Base-by-base conservation (phyloP, 345 rosid species). In the Gossypium thurberi region DNA sequence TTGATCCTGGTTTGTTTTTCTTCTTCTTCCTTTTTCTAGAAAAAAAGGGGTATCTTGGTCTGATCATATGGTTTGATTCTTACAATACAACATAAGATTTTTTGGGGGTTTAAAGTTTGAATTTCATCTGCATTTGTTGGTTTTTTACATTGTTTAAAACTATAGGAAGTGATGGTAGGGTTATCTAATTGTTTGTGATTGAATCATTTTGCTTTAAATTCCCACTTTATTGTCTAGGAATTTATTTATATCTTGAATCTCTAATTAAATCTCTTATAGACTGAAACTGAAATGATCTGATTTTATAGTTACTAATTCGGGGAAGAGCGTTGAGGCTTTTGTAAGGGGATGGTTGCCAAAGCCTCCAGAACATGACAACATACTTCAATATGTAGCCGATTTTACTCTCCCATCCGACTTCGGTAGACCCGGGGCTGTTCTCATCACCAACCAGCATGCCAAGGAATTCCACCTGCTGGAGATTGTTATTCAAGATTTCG, bases 391-490 rank as follows among this genome's bases (percentile, higher is more conserved):
- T 76, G 85, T 85, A 52, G 95, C 97, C 10, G 85, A 86, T 60
- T 86, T 94, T 67, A 80, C 76, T 0, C 86, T 94, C 53, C 91
- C 95, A 0, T 62, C 55, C 12, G 91, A 90, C 48, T 94, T 94
- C 64, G 97, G 98, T 51, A 84, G 69, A 73, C 95, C 97, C 3
- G 97, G 93, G 23, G 97, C 97, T 14, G 71, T 94, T 70, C 87
- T 89, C 25, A 79, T 92, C 63, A 83, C 91, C 50, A 92, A 94
- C 84, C 88, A 84, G 73, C 97, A 81, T 37, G 76, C 82, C 78
- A 84, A 88, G 51, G 98, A 94, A 81, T 82, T 94, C 70, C 86
- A 88, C 79, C 82, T 95, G 75, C 59, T 82, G 43, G 93, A 88
- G 80, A 83, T 95, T 73, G 84, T 82, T 8, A 77, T 92, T 64